Evolutionary conservation across 2,329 filamentous ascomycete genomes (phyloP).

Genomic region (Venturia pyrina): DNA sequence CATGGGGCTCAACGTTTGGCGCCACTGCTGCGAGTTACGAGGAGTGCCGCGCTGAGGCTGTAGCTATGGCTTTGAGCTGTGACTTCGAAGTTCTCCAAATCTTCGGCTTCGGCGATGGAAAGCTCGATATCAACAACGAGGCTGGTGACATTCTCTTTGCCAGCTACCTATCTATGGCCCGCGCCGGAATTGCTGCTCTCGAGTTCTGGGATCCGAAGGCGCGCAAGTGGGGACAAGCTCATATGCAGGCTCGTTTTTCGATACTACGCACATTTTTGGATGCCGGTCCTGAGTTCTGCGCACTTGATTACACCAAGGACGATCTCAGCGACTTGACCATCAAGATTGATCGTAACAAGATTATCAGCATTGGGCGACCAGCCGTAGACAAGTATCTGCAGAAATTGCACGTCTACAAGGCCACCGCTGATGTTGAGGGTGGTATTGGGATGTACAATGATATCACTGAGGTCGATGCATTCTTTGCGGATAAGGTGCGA

Average conservation of each 20-base stretch:
- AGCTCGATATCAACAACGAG: constrained; percentile 58
- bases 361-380: constrained; percentile 69
- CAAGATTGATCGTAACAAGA: constrained; percentile 74
- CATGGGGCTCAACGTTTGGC: constrained; percentile 88
- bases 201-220: constrained; percentile 93
- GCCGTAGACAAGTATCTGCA: constrained; percentile 81
- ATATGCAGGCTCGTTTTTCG: constrained; percentile 84
- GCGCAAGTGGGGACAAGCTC: constrained; percentile 84
- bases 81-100: constrained; percentile 83
- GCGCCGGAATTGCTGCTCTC: constrained; percentile 77
- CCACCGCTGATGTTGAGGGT: constrained; percentile 69
- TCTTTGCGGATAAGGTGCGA: constrained; percentile 73
- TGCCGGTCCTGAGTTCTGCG: constrained; percentile 79
- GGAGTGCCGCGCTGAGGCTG: constrained; percentile 88
- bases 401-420: constrained; percentile 87
- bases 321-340: constrained; percentile 76
- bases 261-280: constrained; percentile 78
- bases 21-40: constrained; percentile 82
- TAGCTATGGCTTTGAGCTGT: constrained; percentile 83
- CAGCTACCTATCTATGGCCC: constrained; percentile 86
- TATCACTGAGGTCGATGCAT: constrained; percentile 77
- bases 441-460: constrained; percentile 73
- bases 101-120: constrained; percentile 81
- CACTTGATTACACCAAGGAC: constrained; percentile 62
- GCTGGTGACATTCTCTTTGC: constrained; percentile 83